Percentiles rank a stretch among this genome's conserved stretches.
Conservation (phyloP, 805 yeast genomes). For the Starmerella vaccinii region DNA sequence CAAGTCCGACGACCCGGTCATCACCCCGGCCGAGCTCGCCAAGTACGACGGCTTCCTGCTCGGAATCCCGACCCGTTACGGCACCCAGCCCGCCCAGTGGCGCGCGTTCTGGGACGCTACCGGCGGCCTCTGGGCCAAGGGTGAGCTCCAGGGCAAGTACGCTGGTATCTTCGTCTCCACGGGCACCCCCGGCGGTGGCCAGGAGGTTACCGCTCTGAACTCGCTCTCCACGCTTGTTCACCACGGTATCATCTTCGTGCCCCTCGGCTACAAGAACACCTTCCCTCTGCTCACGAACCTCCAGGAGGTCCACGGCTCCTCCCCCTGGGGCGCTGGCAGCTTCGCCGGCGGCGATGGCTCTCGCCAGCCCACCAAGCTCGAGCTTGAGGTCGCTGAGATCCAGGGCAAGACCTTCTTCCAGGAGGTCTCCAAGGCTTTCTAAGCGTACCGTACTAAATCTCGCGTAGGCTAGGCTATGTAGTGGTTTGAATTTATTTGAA, state of each 20-base stretch:
- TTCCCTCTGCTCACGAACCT: slow-evolving; percentile 48
- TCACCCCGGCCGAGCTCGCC: slow-evolving; percentile 44
- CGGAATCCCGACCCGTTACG: slow-evolving; percentile 74
- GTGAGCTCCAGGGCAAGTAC: slow-evolving; percentile 60
- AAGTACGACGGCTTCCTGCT: slow-evolving; percentile 64
- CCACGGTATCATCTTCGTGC: slow-evolving; percentile 69
- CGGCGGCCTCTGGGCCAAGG: slow-evolving; percentile 65
- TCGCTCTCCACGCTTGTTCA: slow-evolving; percentile 53
- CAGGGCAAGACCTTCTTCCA: slow-evolving; percentile 62
- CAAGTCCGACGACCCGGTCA: slow-evolving; percentile 41
- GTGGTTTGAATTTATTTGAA: too few relatives aligned
- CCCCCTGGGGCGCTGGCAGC: slow-evolving; percentile 83
- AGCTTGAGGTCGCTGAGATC: slow-evolving; percentile 48
- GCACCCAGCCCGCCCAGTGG: slow-evolving; percentile 68
- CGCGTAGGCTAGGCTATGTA: background rate
- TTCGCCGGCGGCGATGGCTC: slow-evolving; percentile 68
- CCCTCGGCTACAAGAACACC: slow-evolving; percentile 58
- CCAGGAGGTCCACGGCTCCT: slow-evolving; percentile 66
- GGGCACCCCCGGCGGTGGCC: slow-evolving; percentile 69
- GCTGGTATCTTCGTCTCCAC: slow-evolving; percentile 65
- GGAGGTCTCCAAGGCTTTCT: slow-evolving; percentile 29
- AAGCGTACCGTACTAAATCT: slow-evolving; percentile 2
- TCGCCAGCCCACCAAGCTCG: slow-evolving; percentile 54
- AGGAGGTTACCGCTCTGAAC: slow-evolving; percentile 57
- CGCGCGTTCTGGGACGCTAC: slow-evolving; percentile 66